Conservation (phyloP, 202 grass and related monocot species). For the Carex arenaria region DNA sequence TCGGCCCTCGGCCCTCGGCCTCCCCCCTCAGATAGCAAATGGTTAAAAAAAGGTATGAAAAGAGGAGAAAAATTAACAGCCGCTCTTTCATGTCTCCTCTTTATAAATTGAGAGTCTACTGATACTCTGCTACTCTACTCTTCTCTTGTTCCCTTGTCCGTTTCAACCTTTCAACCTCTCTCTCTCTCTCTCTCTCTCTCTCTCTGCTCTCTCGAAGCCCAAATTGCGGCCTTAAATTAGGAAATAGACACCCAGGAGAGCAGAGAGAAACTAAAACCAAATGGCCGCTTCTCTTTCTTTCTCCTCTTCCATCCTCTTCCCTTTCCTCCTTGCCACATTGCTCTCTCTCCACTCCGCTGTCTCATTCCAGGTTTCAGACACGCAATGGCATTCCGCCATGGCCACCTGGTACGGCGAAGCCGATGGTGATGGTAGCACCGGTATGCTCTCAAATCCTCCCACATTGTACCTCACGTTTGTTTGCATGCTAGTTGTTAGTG, state of each 20-base stretch:
- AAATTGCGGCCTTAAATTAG: constrained; percentile 31
- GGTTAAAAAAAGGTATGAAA: constrained; percentile 29
- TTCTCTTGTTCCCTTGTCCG: neutral
- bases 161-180: constrained; percentile 12
- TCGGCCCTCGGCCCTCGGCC: no score
- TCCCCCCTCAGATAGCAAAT: neutral
- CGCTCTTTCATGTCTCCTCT: constrained; percentile 19
- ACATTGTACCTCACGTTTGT: neutral
- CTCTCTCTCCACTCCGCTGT: constrained; percentile 15
- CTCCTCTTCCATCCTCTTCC: constrained; percentile 21
- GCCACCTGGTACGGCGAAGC: constrained; percentile 93
- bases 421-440: constrained; percentile 82
- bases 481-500: neutral
- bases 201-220: constrained; percentile 51
- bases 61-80: neutral
- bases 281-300: constrained; percentile 40
- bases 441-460: constrained; percentile 31
- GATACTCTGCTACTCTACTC: constrained; percentile 19
- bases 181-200: constrained; percentile 8
- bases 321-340: constrained; percentile 24
- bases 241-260: constrained; percentile 10
- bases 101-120: constrained; percentile 38
- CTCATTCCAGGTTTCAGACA: constrained; percentile 35
- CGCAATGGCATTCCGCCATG: constrained; percentile 80
- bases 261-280: neutral